Evolutionary conservation across 164 flowering plant species (phyloP), one percentile per base, ranked within the genome.

Genomic region (Chloranthus sessilifolius): DNA sequence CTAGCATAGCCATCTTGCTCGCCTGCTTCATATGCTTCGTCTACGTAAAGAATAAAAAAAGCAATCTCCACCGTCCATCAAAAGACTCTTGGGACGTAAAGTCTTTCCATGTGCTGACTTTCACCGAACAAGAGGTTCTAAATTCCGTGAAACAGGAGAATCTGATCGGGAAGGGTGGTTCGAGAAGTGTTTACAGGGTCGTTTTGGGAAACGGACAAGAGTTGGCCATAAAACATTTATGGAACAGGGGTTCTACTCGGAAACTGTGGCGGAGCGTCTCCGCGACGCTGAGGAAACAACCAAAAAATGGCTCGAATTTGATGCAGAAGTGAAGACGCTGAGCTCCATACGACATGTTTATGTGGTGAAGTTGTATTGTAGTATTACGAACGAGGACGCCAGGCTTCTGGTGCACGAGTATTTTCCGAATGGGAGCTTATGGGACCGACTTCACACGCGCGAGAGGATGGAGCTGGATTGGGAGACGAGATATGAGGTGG

Each of bases 91-190:
- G 98, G 98, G 67, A 85, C 30, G 27, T 87, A 12, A 90, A 82
- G 43, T 76, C 95, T 0, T 90, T 76, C 72, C 85, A 69, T n/a
- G 63, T 71, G 2, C 47, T 89, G 52, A 82, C 47, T 3, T 86
- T 89, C 65, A 74, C 77, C 0, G 95, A 89, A 52, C 82, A 74
- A 24, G 86, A 89, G 56, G 76, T 89, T 52, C 60, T 86, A 28
- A 78, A 71, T 46, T 67, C 75, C 8, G 72, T 89, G 48, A 80
- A 76, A 25, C 66, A 64, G 19, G 90, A 84, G 50, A 89, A 89
- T 56, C 27, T 82, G 23, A 84, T 89, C 10, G 97, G 97, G 3
- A 74, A 69, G 46, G 95, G 97, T 0, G 97, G 97, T 0, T 86
- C 86, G 0, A 95, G 97, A 0, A 69, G 66, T 19, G 95, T 89